These are phyloP conservation scores for Calonectria naviculata DNA, from an alignment of 2,329 filamentous ascomycete genomes.

Conservation along the genomic window DNA sequence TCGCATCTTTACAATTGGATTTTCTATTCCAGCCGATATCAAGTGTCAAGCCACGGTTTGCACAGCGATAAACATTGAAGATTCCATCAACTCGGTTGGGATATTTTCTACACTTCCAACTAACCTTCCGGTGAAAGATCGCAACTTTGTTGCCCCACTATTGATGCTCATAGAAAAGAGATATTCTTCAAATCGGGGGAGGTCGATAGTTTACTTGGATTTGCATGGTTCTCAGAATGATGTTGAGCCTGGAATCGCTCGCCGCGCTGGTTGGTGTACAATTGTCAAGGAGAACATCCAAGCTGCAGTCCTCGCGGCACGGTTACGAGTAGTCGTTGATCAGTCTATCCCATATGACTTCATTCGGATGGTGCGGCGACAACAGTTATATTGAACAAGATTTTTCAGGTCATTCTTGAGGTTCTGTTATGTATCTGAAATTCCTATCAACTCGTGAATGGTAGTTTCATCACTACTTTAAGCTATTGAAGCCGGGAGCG, in stretches of 20 bases:
- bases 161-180: slow-evolving; percentile 8
- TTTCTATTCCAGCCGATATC: neutral
- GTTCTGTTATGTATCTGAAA: no score
- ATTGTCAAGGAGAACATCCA: slow-evolving; percentile 21
- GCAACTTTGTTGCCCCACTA: slow-evolving; percentile 12
- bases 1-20: slow-evolving; percentile 18
- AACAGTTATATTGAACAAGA: slow-evolving; percentile 12
- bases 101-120: slow-evolving; percentile 19
- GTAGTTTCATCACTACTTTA: no score
- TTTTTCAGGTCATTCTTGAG: no score
- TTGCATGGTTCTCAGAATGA: slow-evolving; percentile 7
- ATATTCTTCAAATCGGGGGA: neutral
- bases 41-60: neutral
- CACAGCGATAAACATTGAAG: neutral
- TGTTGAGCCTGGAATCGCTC: neutral
- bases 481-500: no score
- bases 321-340: slow-evolving; percentile 18
- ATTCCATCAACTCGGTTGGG: neutral
- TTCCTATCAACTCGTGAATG: no score
- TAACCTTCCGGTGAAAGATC: neutral
- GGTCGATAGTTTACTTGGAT: slow-evolving; percentile 15
- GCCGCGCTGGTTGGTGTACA: slow-evolving; percentile 13
- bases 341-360: slow-evolving; percentile 25
- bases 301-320: slow-evolving; percentile 14
- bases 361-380: slow-evolving; percentile 20